A percentile compares a stretch with the other conserved stretches of the same genome.
Evolutionary conservation across 2,329 filamentous ascomycete species (phyloP).

Genomic region (Catunica adiposa): DNA sequence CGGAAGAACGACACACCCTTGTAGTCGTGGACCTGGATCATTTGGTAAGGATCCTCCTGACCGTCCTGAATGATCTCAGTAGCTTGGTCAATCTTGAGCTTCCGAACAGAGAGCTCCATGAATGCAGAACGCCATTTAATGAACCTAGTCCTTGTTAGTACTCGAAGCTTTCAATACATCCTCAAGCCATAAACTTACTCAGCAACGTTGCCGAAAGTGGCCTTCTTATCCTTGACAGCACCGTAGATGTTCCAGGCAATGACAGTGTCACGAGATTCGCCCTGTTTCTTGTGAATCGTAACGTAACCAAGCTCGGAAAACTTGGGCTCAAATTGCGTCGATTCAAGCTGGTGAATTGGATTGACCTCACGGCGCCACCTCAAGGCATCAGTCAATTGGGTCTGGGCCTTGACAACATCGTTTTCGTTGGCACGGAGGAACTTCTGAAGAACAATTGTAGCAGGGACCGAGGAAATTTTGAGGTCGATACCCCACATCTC

Average conservation of each 20-base stretch:
- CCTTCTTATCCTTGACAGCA: constrained; percentile 60
- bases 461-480: constrained; percentile 46
- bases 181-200: constrained; percentile 51
- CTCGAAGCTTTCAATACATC: not conserved
- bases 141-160: constrained; percentile 42
- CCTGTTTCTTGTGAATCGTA: constrained; percentile 42
- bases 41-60: constrained; percentile 70
- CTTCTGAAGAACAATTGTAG: constrained; percentile 76
- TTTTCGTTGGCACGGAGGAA: constrained; percentile 81
- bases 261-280: constrained; percentile 39
- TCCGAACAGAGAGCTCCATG: constrained; percentile 71
- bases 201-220: constrained; percentile 68
- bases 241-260: constrained; percentile 93
- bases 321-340: constrained; percentile 50
- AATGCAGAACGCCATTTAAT: constrained; percentile 77
- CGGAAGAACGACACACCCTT: constrained; percentile 73
- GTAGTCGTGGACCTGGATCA: constrained; percentile 90
- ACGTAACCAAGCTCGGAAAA: constrained; percentile 71
- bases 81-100: constrained; percentile 53
- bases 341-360: constrained; percentile 47
- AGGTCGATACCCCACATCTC: constrained; percentile 84
- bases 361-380: constrained; percentile 68
- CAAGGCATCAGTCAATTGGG: constrained; percentile 64
- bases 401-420: constrained; percentile 54
- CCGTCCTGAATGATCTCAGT: constrained; percentile 56